Evolutionary conservation across 768 basidiomycete genomes (phyloP).

Genomic region (Serendipita sp.): DNA sequence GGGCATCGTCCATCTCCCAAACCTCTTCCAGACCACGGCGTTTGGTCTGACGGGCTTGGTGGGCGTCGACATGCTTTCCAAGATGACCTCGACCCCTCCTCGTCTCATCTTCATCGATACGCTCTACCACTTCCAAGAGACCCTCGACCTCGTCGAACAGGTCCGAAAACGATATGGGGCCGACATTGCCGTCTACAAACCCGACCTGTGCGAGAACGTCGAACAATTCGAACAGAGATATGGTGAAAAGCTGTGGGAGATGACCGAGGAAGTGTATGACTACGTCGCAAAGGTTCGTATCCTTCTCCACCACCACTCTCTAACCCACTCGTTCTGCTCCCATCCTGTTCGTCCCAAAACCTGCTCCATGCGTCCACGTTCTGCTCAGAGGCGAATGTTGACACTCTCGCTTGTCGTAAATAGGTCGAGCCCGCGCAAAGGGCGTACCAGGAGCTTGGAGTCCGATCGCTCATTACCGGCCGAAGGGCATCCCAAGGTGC

Average conservation of each 20-base stretch:
- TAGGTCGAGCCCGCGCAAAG: conserved; percentile 88
- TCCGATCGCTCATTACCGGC: conserved; percentile 86
- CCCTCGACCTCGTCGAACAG: conserved; percentile 74
- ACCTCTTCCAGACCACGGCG: conserved; percentile 85
- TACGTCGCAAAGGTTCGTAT: conserved; percentile 69
- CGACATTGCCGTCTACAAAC: conserved; percentile 62
- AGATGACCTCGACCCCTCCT: conserved; percentile 48
- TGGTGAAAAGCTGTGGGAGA: conserved; percentile 76
- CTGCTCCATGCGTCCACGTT: not conserved
- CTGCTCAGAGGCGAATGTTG: no score
- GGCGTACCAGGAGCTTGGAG: conserved; percentile 65
- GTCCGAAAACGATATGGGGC: conserved; percentile 62
- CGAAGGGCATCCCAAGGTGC: conserved; percentile 85
- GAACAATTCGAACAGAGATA: conserved; percentile 65
- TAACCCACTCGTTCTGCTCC: not conserved
- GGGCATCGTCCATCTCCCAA: conserved; percentile 66
- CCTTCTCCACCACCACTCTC: not conserved
- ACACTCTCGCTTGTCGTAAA: not conserved
- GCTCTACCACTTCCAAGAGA: conserved; percentile 88
- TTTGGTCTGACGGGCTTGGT: conserved; percentile 93
- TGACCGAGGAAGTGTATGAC: conserved; percentile 76
- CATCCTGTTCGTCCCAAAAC: not conserved
- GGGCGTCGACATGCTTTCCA: conserved; percentile 86
- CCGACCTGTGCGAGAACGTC: conserved; percentile 48
- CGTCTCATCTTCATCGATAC: conserved; percentile 96